Base-by-base conservation (phyloP, 2,329 filamentous ascomycete species). In the Zymoseptoria tritici region DNA sequence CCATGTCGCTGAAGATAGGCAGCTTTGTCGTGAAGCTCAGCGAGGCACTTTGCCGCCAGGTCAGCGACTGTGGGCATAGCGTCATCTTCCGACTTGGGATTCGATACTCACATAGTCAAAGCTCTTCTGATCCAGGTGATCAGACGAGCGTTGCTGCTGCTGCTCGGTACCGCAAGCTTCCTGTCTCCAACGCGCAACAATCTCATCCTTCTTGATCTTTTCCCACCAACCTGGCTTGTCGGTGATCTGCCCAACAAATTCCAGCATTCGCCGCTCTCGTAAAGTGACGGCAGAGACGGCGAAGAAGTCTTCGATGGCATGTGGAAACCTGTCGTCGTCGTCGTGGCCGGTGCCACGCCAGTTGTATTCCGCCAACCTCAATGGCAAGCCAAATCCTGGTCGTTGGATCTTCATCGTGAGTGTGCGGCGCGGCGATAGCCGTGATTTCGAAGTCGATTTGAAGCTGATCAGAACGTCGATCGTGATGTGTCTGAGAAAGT, bases 11-110 rank as follows among this genome's bases (percentile, higher is more conserved):
- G 68, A 60, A 77, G 77, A n/a, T 77, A 68, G n/a, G 65, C 66
- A 1, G 81, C 80, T 65, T 85, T 83, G 66, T 76, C 76, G 11
- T 72, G 74, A 0, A 85, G 74, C 59, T 63, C 62, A 4, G 58
- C 62, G 20, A 66, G 54, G 49, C 64, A 66, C 50, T 66, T 16
- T n/a, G 22, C 36, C n/a, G 9, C 24, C 31, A 21, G 54, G 5
- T 50, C 19, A 19, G 16, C 21, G 26, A 19, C 24, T 22, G 4
- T 36, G 11, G 29, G 16, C 22, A 6, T 2, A n/a, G 4, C 29
- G 7, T 29, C 21, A 21, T 16, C 1, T 42, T 49, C 24, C 7
- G 26, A 52, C 20, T 11, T 16, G n/a, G n/a, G n/a, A n/a, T n/a
- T 13, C 31, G 9, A 51, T 19, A 58, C 61, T 59, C 46, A 64